A percentile compares a stretch with the other conserved stretches of the same genome.
Conservation (phyloP, 2,329 filamentous ascomycete species). For the Xylariaceae sp. region DNA sequence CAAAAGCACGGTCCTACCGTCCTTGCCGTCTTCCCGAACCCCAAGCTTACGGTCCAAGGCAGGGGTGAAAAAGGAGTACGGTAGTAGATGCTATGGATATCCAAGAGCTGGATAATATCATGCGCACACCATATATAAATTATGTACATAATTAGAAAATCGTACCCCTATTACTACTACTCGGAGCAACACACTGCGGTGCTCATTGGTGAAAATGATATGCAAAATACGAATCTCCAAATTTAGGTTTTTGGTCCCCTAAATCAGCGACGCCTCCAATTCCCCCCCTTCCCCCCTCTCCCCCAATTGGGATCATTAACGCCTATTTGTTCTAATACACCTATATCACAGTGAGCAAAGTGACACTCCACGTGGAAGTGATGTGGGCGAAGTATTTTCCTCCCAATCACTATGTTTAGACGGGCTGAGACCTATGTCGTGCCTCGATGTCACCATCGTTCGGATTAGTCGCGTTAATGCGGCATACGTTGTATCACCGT, state of each 20-base stretch:
- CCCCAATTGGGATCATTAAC: background rate
- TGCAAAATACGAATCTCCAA: no score
- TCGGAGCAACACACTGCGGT: no score
- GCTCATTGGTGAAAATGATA: no score
- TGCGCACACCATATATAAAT: no score
- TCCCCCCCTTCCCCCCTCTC: no score
- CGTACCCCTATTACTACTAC: no score
- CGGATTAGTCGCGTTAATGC: background rate
- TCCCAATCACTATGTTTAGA: constrained; percentile 18
- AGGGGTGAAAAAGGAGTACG: background rate
- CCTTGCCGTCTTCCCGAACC: constrained; percentile 17
- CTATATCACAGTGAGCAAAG: background rate
- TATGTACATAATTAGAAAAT: no score
- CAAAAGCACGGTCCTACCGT: background rate
- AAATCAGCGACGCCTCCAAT: no score
- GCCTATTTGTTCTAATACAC: background rate
- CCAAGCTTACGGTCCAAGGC: constrained; percentile 8
- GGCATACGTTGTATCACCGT: background rate
- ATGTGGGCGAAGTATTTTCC: background rate
- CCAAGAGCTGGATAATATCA: no score
- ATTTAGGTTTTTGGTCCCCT: no score
- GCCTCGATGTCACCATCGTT: background rate
- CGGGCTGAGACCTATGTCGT: background rate
- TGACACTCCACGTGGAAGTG: background rate
- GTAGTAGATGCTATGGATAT: no score